These are phyloP conservation scores for Pseudogymnoascus sp. DNA, from an alignment of 2,329 filamentous ascomycete species.

Conservation along the genomic window DNA sequence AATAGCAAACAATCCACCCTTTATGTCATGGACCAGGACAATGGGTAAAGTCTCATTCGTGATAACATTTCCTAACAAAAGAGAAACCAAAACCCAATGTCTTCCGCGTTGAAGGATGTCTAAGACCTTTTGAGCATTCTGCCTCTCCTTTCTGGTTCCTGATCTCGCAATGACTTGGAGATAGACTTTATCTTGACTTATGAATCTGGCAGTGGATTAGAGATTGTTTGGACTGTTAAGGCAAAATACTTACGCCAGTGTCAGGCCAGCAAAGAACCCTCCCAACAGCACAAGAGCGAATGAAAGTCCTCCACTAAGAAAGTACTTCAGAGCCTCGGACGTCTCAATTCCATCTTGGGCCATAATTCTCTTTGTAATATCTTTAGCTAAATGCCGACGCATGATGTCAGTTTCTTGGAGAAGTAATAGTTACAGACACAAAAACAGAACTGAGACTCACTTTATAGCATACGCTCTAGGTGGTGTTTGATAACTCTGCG, in stretches of 20 bases:
- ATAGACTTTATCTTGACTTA: conserved; percentile 82
- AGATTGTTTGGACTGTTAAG: neutral
- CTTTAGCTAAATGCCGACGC: neutral
- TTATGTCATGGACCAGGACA: conserved; percentile 85
- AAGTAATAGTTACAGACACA: neutral
- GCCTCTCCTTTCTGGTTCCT: conserved; percentile 74
- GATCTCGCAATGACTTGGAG: conserved; percentile 89
- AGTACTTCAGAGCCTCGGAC: neutral
- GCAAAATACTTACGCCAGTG: conserved; percentile 60
- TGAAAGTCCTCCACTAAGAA: neutral
- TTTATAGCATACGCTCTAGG: neutral
- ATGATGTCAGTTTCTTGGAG: neutral
- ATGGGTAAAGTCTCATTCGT: conserved; percentile 96
- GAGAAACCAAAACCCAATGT: conserved; percentile 94
- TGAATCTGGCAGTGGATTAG: conserved; percentile 26
- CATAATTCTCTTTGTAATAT: neutral
- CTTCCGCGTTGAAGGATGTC: conserved; percentile 79
- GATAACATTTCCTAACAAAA: conserved; percentile 92
- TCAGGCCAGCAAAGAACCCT: conserved; percentile 90
- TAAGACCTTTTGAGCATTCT: conserved; percentile 75
- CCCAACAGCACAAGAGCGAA: conserved; percentile 69
- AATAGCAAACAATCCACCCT: conserved; percentile 89
- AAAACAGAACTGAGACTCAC: neutral
- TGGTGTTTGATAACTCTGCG: neutral
- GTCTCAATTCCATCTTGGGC: neutral